Percentiles rank a stretch among this genome's conserved stretches.
These are phyloP conservation scores for Phallus indusiatus DNA, from an alignment of 768 basidiomycete genomes.

Conservation along the genomic window DNA sequence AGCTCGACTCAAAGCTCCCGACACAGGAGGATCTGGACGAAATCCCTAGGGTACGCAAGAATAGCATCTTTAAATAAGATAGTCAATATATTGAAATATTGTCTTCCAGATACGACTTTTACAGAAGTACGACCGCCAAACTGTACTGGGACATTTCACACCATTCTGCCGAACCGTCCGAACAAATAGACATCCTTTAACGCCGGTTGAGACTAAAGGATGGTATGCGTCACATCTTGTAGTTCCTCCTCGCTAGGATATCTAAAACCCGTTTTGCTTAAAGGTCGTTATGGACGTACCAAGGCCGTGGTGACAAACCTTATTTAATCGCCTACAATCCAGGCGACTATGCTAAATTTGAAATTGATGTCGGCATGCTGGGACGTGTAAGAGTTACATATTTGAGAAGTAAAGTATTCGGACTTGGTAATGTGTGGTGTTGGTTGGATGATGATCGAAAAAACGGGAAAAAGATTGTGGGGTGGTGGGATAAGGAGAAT, in stretches of 20 bases:
- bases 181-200: not conserved
- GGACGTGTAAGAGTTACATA: slow-evolving; percentile 1
- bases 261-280: not conserved
- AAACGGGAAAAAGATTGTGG: not conserved
- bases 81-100: not conserved
- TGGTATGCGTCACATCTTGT: not conserved
- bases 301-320: slow-evolving; percentile 1
- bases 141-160: not conserved
- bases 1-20: not conserved
- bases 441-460: slow-evolving; percentile 9
- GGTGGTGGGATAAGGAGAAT: slow-evolving; percentile 3
- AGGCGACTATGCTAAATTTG: slow-evolving; percentile 3
- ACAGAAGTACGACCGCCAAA: not conserved
- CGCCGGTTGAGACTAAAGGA: slow-evolving; percentile 1
- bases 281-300: not conserved
- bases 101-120: not conserved
- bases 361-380: not conserved
- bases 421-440: slow-evolving; percentile 5
- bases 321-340: not conserved
- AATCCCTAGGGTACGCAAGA: slow-evolving; percentile 7
- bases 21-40: not conserved
- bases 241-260: not conserved
- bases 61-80: not conserved
- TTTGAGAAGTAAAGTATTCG: slow-evolving; percentile 5
- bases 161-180: not conserved